These are phyloP conservation scores for Monotropa hypopitys DNA, from an alignment of 179 eudicot species.

Conservation along the genomic window DNA sequence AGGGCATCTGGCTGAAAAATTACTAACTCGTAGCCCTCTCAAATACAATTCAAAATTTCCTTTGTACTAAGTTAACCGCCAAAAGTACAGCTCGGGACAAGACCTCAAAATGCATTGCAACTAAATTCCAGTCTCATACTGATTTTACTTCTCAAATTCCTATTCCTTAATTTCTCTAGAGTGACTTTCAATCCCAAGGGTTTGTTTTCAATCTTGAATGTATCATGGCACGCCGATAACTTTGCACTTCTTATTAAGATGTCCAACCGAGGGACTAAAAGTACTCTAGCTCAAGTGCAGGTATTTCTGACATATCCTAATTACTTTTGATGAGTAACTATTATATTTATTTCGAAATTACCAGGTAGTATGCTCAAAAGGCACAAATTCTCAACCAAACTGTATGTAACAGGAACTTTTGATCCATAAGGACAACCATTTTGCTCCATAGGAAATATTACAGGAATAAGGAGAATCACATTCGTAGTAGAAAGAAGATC, in stretches of 20 bases:
- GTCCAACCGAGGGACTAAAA: neutral
- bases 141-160: neutral
- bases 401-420: neutral
- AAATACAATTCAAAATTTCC: neutral
- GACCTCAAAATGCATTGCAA: neutral
- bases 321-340: neutral
- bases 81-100: neutral
- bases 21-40: neutral
- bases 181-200: neutral
- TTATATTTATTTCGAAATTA: neutral
- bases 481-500: neutral
- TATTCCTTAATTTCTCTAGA: neutral
- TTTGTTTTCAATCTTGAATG: neutral
- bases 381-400: neutral
- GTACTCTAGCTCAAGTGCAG: neutral
- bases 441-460: neutral
- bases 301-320: neutral
- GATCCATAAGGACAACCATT: neutral
- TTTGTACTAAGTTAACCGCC: neutral
- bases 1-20: neutral
- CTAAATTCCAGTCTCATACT: neutral
- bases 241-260: neutral
- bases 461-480: neutral
- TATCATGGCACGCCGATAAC: neutral
- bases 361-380: neutral